Base-by-base conservation (phyloP, 768 basidiomycete species). In the Amanita exitialis region DNA sequence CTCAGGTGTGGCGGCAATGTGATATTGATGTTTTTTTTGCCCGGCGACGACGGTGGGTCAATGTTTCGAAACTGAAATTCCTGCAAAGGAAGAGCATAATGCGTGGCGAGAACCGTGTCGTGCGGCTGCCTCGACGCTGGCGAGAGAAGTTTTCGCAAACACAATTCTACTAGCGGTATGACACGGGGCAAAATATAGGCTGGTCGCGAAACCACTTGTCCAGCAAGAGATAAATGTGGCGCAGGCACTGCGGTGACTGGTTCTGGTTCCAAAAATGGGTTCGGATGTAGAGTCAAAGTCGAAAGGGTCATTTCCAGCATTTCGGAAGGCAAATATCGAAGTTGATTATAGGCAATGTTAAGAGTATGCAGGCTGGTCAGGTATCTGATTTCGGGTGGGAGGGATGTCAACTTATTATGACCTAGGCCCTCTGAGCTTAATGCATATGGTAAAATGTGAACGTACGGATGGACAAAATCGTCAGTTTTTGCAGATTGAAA, bases 401-500 rank as follows among this genome's bases (percentile, higher is more conserved):
- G 62, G 36, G 65, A 67, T 1, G 64, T 70, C 5, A 90, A 63
- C 9, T 61, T 58, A 58, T 90, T 90, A 4, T 65, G 65, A 3
- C 82, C 86, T 86, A 71, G 58, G 39, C 68, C 68, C 23, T 23
- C 50, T 30, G 27, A 21, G 25, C 27, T 49, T 34, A 36, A 12
- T 45, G 44, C 28, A 16, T 15, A 30, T 7, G 3, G 12, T 16
- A 18, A 57, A n/a, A 34, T 42, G 30, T 50, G 5, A 3, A 75
- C 83, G 45, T 58, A 88, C 86, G 73, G 30, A 89, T 62, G 48
- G 75, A 78, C 0, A 90, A 68, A 2, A 86, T 72, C 1, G 79
- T 82, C 38, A 88, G 61, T 44, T 77, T 74, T 2, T 74, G 62
- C 35, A 88, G 61, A 2, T 61, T 62, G 59, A 86, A 83, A 3